Evolutionary conservation across 352 stramenopile genomes (phyloP), one percentile per base, ranked within the genome.

Genomic region (Peronospora farinosa): DNA sequence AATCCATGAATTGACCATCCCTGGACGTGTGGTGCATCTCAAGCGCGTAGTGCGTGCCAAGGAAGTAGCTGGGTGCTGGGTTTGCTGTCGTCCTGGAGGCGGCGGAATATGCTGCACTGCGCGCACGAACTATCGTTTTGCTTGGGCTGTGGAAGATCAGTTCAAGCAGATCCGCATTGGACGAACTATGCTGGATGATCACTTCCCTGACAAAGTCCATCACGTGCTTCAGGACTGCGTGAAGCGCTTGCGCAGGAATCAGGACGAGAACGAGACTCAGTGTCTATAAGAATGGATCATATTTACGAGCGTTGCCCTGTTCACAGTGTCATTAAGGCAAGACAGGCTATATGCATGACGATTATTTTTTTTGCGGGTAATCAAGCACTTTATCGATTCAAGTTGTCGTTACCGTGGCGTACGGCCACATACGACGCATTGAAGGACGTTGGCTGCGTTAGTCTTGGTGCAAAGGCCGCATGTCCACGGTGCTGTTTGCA

Each of bases 131-230:
- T 93, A 93, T 58, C 72, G 83, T 27, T 90, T 80, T 51, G 64
- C 60, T 11, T 93, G 83, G 83, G 72, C 78, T 11, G 65, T 60
- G 1, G 60, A 67, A 33, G 70, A 72, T 5, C 56, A 81, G 39
- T 93, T 93, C 47, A 63, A 69, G 48, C 75, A 67, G 42, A 91
- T 92, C 32, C 68, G 74, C 42, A 91, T 94, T 21, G 75, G 72
- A 11, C 79, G 81, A 16, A 92, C 81, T 21, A 94, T 94, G 81
- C 64, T 94, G 16, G 81, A 92, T 62, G 81, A 94, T 41, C 84
- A 94, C 50, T 94, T 94, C 42, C 81, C 83, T 1, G 81, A 94
- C 64, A 94, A 92, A 52, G 81, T 94, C 4, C 79, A 94, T 57
- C 78, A 83, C 51, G 83, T 94, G 38, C 69, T 94, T 6, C 73